A percentile compares a stretch with the other conserved stretches of the same genome.
phyloP scores from a whole-genome alignment of 1,284 basidiomycete genomes.

The Cutaneotrichosporon sp. region DNA sequence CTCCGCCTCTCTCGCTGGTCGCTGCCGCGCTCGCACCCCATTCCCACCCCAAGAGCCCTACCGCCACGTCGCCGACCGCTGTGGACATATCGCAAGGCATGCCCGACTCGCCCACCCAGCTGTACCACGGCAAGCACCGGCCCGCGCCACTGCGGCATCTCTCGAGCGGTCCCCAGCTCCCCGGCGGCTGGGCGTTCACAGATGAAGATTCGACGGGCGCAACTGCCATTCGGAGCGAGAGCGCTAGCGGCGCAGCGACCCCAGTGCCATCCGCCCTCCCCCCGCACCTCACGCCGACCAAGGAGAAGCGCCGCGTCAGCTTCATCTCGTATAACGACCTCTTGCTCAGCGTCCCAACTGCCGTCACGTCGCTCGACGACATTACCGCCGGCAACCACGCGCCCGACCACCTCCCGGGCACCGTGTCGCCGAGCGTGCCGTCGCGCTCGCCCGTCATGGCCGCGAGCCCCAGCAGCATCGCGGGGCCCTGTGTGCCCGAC shows the following conservation, averaged over 20 bases:
- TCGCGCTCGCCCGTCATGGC: constrained; percentile 55
- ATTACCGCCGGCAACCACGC: constrained; percentile 61
- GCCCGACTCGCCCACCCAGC: constrained; percentile 1
- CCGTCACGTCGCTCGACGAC: constrained; percentile 68
- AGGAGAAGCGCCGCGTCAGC: constrained; percentile 63
- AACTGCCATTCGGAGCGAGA: constrained; percentile 3
- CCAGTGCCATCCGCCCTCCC: constrained; percentile 49
- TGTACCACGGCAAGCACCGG: constrained; percentile 21
- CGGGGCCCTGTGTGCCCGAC: not conserved
- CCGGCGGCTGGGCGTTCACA: constrained; percentile 46
- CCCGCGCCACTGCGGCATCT: constrained; percentile 39
- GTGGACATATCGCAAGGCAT: not conserved
- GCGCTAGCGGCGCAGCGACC: constrained; percentile 4
- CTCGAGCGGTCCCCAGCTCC: constrained; percentile 43
- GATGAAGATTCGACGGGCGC: constrained; percentile 19
- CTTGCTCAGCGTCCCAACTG: constrained; percentile 70
- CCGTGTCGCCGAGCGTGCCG: constrained; percentile 40
- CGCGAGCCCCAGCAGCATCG: constrained; percentile 9
- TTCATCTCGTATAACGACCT: constrained; percentile 85
- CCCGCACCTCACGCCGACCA: constrained; percentile 59
- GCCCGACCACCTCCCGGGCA: constrained; percentile 52
- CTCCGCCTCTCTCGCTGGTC: constrained; percentile 13
- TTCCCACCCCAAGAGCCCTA: not conserved
- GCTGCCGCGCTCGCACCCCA: constrained; percentile 11
- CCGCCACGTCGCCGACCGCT: not conserved